Conservation (phyloP, 306 rosid species). For the Echinosophora koreensis region DNA sequence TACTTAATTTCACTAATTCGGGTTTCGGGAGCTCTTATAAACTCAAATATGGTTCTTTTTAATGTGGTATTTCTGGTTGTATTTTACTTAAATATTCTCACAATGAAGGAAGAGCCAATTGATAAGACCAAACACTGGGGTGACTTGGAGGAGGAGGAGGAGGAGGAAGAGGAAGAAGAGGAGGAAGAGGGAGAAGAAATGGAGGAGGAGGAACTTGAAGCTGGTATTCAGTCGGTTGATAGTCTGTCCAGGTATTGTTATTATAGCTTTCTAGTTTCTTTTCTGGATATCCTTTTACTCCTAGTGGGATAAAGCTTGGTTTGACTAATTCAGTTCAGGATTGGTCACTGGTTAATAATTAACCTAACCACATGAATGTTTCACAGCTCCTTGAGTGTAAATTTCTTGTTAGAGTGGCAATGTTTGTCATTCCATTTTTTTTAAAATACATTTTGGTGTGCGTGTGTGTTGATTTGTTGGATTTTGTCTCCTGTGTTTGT, state of each 20-base stretch:
- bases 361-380: background rate
- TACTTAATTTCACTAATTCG: background rate
- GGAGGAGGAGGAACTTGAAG: slow-evolving; percentile 69
- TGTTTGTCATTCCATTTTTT: background rate
- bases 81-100: slow-evolving; percentile 14
- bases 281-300: background rate
- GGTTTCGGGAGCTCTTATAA: background rate
- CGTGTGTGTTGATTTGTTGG: slow-evolving; percentile 1
- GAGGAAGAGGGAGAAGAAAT: slow-evolving; percentile 71
- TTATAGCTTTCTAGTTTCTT: background rate
- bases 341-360: background rate
- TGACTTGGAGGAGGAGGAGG: slow-evolving; percentile 98
- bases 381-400: slow-evolving; percentile 1
- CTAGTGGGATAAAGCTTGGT: background rate
- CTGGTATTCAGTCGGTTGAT: slow-evolving; percentile 75
- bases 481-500: slow-evolving; percentile 23
- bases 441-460: background rate
- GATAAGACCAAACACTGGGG: slow-evolving; percentile 91
- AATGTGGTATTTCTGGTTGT: slow-evolving; percentile 12
- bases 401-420: background rate
- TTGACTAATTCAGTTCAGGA: background rate
- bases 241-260: slow-evolving; percentile 78
- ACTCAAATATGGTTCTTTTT: background rate
- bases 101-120: slow-evolving; percentile 93
- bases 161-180: slow-evolving; percentile 88